Evolutionary conservation across 1,284 basidiomycete genomes (phyloP).

Genomic region (Athelia sp.): DNA sequence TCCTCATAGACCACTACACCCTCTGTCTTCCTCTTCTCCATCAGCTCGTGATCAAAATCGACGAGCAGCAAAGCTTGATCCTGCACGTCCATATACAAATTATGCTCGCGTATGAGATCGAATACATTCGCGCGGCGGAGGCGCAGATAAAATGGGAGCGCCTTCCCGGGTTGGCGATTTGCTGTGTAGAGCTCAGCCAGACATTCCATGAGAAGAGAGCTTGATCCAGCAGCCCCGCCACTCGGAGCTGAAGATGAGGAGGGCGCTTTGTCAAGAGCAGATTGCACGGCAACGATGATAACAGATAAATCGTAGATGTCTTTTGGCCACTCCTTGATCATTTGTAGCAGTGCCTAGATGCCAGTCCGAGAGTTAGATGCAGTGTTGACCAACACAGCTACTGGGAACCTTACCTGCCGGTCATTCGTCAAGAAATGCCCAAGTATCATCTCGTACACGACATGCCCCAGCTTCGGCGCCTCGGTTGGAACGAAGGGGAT

Average conservation of each 20-base stretch:
- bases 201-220: constrained; percentile 79
- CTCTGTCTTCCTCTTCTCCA: constrained; percentile 48
- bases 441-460: constrained; percentile 95
- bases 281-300: constrained; percentile 84
- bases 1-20: constrained; percentile 32
- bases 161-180: constrained; percentile 92
- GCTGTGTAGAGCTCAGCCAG: constrained; percentile 86
- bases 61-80: constrained; percentile 91
- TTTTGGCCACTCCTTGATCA: constrained; percentile 85
- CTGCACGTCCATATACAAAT: constrained; percentile 92
- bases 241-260: constrained; percentile 40
- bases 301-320: constrained; percentile 87
- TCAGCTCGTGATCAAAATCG: constrained; percentile 90
- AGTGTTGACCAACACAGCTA: not conserved
- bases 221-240: constrained; percentile 30
- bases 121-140: constrained; percentile 89
- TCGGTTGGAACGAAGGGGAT: constrained; percentile 88
- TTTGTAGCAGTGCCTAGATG: constrained; percentile 65
- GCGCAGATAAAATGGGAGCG: constrained; percentile 85
- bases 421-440: constrained; percentile 84
- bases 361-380: constrained; percentile 2
- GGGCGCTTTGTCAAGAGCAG: constrained; percentile 67
- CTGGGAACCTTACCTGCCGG: constrained; percentile 47
- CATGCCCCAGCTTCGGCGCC: constrained; percentile 72
- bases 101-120: constrained; percentile 90